Conservation (phyloP, 352 stramenopile species). For the Pythium phragmiticola region DNA sequence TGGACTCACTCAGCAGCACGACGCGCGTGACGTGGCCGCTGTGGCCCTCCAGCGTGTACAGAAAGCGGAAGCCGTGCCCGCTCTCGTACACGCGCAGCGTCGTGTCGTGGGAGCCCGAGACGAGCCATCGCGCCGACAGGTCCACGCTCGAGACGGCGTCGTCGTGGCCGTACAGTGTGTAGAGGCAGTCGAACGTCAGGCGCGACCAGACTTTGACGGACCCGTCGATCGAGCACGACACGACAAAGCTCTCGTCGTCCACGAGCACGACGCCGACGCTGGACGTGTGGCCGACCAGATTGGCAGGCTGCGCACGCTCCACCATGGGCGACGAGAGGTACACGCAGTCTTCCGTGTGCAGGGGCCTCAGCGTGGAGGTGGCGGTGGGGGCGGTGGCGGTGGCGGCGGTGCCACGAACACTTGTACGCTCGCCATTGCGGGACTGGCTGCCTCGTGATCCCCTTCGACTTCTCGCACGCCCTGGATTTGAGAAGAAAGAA, state of each 20-base stretch:
- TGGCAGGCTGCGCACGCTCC: constrained; percentile 30
- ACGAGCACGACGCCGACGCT: constrained; percentile 56
- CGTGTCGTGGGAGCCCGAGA: constrained; percentile 67
- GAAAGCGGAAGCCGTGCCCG: constrained; percentile 36
- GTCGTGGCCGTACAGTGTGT: constrained; percentile 61
- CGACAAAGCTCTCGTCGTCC: constrained; percentile 55
- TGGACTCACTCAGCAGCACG: constrained; percentile 18
- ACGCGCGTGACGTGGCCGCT: constrained; percentile 61
- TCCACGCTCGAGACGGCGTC: constrained; percentile 66
- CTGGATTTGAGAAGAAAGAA: background rate
- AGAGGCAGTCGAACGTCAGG: constrained; percentile 44
- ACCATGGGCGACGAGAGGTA: constrained; percentile 11
- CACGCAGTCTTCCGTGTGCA: background rate
- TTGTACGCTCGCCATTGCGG: background rate
- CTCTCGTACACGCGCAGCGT: constrained; percentile 59
- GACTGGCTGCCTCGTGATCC: constrained; percentile 9
- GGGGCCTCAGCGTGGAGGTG: background rate
- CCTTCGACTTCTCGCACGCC: constrained; percentile 7
- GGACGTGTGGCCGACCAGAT: constrained; percentile 59
- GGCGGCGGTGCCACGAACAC: background rate
- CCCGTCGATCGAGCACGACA: constrained; percentile 64
- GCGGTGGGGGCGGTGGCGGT: background rate
- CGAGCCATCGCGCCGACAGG: constrained; percentile 49
- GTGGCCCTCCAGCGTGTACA: constrained; percentile 47
- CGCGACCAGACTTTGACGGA: constrained; percentile 76